Evolutionary conservation across 805 yeast species (phyloP).

Genomic region (Schwanniomyces polymorphus): DNA sequence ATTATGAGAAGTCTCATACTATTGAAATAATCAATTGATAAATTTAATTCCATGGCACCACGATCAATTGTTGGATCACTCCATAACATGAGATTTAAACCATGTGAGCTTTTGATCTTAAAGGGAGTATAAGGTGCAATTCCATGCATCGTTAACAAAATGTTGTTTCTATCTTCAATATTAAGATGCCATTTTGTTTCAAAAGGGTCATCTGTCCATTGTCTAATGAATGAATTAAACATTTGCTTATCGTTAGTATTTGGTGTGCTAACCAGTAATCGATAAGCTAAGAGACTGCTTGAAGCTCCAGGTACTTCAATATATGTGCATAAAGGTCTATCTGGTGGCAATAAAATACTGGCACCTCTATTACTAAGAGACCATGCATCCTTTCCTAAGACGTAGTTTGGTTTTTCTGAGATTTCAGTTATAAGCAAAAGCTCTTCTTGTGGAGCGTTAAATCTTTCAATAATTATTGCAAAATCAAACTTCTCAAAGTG

Average conservation of each 20-base stretch:
- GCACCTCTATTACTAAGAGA: slow-evolving; percentile 38
- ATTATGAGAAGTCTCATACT: slow-evolving; percentile 71
- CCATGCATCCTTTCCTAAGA: slow-evolving; percentile 30
- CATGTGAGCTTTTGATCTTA: slow-evolving; percentile 18
- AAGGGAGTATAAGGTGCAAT: slow-evolving; percentile 71
- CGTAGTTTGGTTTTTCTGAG: slow-evolving; percentile 15
- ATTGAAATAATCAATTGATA: slow-evolving; percentile 52
- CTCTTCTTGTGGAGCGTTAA: slow-evolving; percentile 9
- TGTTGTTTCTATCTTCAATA: slow-evolving; percentile 27
- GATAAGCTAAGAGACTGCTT: slow-evolving; percentile 62
- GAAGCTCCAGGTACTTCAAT: slow-evolving; percentile 56
- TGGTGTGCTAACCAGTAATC: slow-evolving; percentile 13
- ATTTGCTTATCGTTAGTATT: slow-evolving; percentile 12
- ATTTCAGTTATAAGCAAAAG: slow-evolving; percentile 41
- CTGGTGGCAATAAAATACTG: slow-evolving; percentile 41
- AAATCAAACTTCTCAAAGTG: slow-evolving; percentile 46
- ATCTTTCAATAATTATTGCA: slow-evolving; percentile 46
- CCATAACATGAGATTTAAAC: slow-evolving; percentile 50
- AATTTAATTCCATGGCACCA: slow-evolving; percentile 35
- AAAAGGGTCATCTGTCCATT: slow-evolving; percentile 59
- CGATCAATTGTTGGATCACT: slow-evolving; percentile 35
- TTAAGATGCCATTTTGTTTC: slow-evolving; percentile 82
- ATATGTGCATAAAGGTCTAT: slow-evolving; percentile 45
- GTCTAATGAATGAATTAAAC: slow-evolving; percentile 68
- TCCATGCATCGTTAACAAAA: slow-evolving; percentile 51